Evolutionary conservation across 768 basidiomycete species (phyloP), one percentile per base, ranked within the genome.

Genomic region (Daedaleopsis sinensis): DNA sequence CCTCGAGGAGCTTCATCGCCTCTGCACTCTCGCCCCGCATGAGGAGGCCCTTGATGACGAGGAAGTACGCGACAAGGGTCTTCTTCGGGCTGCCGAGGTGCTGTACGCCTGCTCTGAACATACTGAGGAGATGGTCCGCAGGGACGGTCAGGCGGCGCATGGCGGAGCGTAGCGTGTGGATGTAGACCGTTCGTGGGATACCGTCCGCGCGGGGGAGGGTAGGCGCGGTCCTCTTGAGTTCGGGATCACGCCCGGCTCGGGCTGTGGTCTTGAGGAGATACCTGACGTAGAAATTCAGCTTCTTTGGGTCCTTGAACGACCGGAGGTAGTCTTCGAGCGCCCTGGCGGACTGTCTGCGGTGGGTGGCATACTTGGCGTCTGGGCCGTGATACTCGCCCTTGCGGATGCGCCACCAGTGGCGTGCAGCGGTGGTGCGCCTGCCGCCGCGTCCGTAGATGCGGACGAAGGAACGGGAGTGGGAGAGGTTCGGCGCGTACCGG

Each of bases 31-130:
- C 77, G 27, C 73, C 64, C 50, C 82, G 81, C 12, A 73, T 71
- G 13, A 87, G 64, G 9, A 89, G 72, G 0, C 82, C 86, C 35
- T 79, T 79, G 43, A 90, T 77, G 59, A 86, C 71, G 32, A 84
- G 72, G 19, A 84, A 86, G 65, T 86, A 82, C 0, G 85, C 79
- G 0, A 75, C 80, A 13, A 78, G 72, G 3, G 77, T 82, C 0
- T 82, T 79, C 27, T 71, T 73, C 23, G 81, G 72, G 19, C 68
- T 56, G 50, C 46, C 64, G n/a, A 70, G 69, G 38, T 61, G 63
- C 16, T 67, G 61, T 2, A 67, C 69, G 5, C 74, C 67, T n/a
- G 72, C 70, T 19, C 74, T 61, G 64, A 82, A 82, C 27, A 80
- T 68, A 0, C 67, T 59, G 27, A 83, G 64, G 18, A 86, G 74